These are phyloP conservation scores for Colletotrichum sp. DNA, from an alignment of 2,329 filamentous ascomycete species.

Conservation along the genomic window DNA sequence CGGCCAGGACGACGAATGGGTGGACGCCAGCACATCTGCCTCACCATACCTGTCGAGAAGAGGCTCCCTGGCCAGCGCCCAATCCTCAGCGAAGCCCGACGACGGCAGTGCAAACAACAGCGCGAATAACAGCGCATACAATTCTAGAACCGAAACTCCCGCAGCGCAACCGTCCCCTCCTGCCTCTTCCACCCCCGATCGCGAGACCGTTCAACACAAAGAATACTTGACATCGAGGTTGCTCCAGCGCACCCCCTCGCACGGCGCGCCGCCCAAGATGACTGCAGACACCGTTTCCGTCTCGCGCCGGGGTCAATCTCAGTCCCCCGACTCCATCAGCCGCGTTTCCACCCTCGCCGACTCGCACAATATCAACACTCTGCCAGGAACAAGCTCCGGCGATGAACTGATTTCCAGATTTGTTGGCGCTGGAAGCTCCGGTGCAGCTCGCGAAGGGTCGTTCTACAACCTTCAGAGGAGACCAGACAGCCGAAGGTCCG, in stretches of 20 bases:
- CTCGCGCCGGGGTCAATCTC: conserved; percentile 29
- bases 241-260: conserved; percentile 67
- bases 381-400: conserved; percentile 18
- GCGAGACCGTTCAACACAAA: conserved; percentile 57
- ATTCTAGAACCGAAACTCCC: conserved; percentile 26
- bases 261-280: conserved; percentile 69
- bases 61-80: conserved; percentile 41
- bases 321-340: conserved; percentile 40
- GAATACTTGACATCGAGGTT: conserved; percentile 72
- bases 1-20: conserved; percentile 65
- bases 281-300: conserved; percentile 63
- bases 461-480: conserved; percentile 48
- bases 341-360: conserved; percentile 44
- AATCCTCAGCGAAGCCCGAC: conserved; percentile 48
- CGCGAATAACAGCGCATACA: conserved; percentile 28
- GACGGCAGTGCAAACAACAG: conserved; percentile 28
- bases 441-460: conserved; percentile 55
- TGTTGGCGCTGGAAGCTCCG: conserved; percentile 56
- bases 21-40: conserved; percentile 68
- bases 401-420: conserved; percentile 62
- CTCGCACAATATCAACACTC: conserved; percentile 32
- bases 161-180: conserved; percentile 15
- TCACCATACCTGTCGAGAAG: conserved; percentile 62
- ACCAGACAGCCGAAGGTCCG: conserved; percentile 33
- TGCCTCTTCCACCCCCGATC: conserved; percentile 36